Evolutionary conservation across 2,329 filamentous ascomycete species (phyloP).

Genomic region (Colletotrichum camelliae): DNA sequence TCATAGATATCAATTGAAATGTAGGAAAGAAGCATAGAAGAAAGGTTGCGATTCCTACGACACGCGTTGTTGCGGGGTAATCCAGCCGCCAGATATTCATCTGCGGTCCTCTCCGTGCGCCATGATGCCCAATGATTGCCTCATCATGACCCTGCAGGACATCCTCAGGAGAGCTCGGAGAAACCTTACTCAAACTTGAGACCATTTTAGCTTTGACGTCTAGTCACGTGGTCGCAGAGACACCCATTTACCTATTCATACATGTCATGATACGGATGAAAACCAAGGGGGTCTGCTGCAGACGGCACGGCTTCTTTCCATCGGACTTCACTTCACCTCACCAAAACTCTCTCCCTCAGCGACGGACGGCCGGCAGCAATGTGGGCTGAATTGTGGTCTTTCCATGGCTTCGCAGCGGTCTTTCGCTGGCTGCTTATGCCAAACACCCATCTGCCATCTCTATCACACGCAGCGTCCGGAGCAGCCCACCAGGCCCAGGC

Average conservation of each 20-base stretch:
- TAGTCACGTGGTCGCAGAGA: constrained; percentile 4
- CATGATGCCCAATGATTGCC: not conserved
- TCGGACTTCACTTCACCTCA: not conserved
- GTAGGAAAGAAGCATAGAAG: not conserved
- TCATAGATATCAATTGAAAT: not conserved
- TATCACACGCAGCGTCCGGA: not conserved
- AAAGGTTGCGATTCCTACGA: not conserved
- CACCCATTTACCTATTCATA: not conserved
- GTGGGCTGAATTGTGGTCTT: constrained; percentile 19
- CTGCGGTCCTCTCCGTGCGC: not conserved
- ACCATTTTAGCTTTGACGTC: constrained; percentile 16
- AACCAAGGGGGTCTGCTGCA: not conserved
- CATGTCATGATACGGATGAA: not conserved
- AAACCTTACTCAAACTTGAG: constrained; percentile 11
- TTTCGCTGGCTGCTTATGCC: constrained; percentile 20
- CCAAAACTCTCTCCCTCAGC: not conserved
- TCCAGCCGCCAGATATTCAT: not conserved
- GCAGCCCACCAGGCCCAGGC: not conserved
- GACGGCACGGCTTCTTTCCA: not conserved
- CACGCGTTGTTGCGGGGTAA: not conserved
- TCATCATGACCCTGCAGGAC: not conserved
- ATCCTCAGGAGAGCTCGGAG: not conserved
- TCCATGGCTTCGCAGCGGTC: constrained; percentile 7
- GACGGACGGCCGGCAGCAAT: not conserved
- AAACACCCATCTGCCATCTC: constrained; percentile 4